phyloP scores from a whole-genome alignment of 208 protist species.

The Phytomonas francai region DNA sequence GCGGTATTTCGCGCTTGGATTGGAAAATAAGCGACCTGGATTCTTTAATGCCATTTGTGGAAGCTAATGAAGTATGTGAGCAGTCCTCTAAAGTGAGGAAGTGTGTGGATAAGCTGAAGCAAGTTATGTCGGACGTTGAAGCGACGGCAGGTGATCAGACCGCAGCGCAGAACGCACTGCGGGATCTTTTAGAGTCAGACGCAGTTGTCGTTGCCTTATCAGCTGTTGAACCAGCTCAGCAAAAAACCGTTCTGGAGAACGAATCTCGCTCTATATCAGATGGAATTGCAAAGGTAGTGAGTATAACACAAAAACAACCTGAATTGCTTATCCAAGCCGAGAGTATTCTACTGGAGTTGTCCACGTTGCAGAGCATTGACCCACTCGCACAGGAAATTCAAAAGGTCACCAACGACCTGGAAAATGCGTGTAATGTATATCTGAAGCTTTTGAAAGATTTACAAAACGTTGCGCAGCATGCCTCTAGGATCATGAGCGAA shows the following conservation, averaged over 20 bases:
- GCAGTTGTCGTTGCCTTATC: conserved; percentile 52
- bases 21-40: conserved; percentile 69
- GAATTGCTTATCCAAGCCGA: conserved; percentile 35
- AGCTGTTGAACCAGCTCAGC: conserved; percentile 45
- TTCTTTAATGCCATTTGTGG: conserved; percentile 73
- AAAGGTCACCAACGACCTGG: conserved; percentile 68
- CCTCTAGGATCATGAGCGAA: conserved; percentile 35
- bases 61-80: conserved; percentile 52
- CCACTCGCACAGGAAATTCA: conserved; percentile 56
- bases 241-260: conserved; percentile 36
- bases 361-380: conserved; percentile 61
- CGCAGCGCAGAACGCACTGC: conserved; percentile 27
- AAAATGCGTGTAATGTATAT: conserved; percentile 54
- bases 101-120: conserved; percentile 42
- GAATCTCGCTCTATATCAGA: conserved; percentile 47
- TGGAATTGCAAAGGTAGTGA: conserved; percentile 47
- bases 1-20: conserved; percentile 58
- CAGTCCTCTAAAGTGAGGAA: conserved; percentile 47
- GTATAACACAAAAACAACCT: conserved; percentile 29
- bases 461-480: conserved; percentile 29
- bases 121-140: conserved; percentile 33
- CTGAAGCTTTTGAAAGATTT: conserved; percentile 45
- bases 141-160: conserved; percentile 30
- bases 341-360: conserved; percentile 38
- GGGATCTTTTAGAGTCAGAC: conserved; percentile 68